phyloP scores from a whole-genome alignment of 306 rosid genomes.

The Cucurbita ficifolia region DNA sequence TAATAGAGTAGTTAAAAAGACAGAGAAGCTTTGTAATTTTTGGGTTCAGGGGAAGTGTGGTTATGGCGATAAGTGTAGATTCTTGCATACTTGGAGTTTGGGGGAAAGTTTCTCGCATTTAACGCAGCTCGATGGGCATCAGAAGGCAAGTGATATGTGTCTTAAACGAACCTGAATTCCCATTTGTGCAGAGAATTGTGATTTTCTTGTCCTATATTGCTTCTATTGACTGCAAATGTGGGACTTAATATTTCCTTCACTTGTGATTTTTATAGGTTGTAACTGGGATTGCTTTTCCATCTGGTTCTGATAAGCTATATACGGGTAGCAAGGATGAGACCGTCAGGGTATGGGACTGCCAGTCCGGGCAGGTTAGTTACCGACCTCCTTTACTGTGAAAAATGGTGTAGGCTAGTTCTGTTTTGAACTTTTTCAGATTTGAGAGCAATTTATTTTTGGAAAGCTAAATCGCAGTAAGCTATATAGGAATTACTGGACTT shows the following conservation, averaged over 20 bases:
- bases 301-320: constrained; percentile 88
- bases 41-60: constrained; percentile 71
- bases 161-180: not conserved
- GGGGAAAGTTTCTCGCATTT: constrained; percentile 73
- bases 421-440: not conserved
- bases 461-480: not conserved
- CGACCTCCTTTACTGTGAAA: not conserved
- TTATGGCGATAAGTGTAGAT: constrained; percentile 68
- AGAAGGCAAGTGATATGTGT: constrained; percentile 29
- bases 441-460: not conserved
- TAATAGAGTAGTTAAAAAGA: constrained; percentile 39
- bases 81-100: constrained; percentile 63
- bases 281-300: constrained; percentile 70
- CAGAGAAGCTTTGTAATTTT: constrained; percentile 54
- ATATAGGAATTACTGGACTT: not conserved
- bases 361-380: constrained; percentile 72
- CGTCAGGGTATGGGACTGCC: constrained; percentile 86
- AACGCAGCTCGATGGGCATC: constrained; percentile 86
- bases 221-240: not conserved
- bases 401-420: not conserved
- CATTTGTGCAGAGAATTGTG: not conserved
- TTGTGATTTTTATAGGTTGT: constrained; percentile 36
- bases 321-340: constrained; percentile 88
- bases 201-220: not conserved
- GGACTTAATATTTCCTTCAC: not conserved